Base-by-base conservation (phyloP, 352 stramenopile species). In the Peronosclerospora sorghi region DNA sequence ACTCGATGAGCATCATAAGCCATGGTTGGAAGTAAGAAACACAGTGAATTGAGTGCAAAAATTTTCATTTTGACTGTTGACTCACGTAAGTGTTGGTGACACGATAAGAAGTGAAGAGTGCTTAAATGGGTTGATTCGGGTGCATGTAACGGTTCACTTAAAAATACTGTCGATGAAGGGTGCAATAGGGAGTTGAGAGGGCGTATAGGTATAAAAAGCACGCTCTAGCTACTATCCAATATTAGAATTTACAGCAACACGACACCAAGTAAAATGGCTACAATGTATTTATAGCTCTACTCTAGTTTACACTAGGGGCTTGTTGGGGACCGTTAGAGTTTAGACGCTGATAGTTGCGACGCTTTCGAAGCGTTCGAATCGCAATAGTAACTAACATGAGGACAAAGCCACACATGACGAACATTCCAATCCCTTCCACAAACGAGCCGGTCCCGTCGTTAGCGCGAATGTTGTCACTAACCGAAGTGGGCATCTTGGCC, bases 291-390 rank as follows among this genome's bases (percentile, higher is more conserved):
- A 26, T 26, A 6, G 3, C 21, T 26, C 21, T 26, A 26, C 21
- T 26, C 4, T 26, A 26, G 21, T 26, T n/a, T 26, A 26, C 21
- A 26, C 21, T 26, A 26, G 21, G 21, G 21, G 4, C 6, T 26
- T 26, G 21, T 3, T 62, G 41, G 27, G 61, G 51, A 24, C 51
- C 46, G 28, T 47, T 57, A 32, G 69, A 76, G 35, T 48, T 49
- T 32, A 82, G 69, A 10, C 56, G 42, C 61, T 71, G 39, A 38
- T 82, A 82, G 12, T 41, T 51, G 1, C 54, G 32, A 35, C 70
- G 73, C 50, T 68, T 75, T 30, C 64, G 51, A 21, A 40, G 41
- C 35, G 69, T 81, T 49, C 65, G 68, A 42, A 65, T 54, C 42
- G 41, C 59, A 39, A 80, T 53, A 8, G 45, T 56, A 2, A 68